phyloP scores from a whole-genome alignment of 768 basidiomycete genomes.

The Boletus reticulatus region DNA sequence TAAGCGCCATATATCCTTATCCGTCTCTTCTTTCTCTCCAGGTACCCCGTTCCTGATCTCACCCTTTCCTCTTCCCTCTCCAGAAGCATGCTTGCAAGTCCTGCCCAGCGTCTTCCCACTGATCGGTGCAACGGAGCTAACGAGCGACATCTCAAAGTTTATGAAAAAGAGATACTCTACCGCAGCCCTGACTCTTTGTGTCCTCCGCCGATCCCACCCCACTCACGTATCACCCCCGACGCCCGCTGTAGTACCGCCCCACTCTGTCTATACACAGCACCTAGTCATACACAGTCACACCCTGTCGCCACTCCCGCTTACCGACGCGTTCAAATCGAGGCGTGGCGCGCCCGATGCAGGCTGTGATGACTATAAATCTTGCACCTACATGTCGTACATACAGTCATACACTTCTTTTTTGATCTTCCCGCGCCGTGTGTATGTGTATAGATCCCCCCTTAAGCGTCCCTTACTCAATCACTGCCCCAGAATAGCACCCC shows the following conservation, averaged over 20 bases:
- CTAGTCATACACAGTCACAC: too few species aligned
- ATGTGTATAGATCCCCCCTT: not conserved
- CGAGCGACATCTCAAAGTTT: not conserved
- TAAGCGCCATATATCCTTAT: conserved; percentile 19
- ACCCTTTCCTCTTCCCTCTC: not conserved
- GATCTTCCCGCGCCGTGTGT: conserved; percentile 3
- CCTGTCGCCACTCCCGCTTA: not conserved
- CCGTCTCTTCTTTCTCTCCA: conserved; percentile 1
- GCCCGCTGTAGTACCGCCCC: too few species aligned
- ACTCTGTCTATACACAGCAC: too few species aligned
- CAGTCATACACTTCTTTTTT: too few species aligned
- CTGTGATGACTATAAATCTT: not conserved
- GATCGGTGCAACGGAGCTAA: conserved; percentile 25
- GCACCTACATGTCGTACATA: too few species aligned
- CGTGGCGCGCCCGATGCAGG: not conserved
- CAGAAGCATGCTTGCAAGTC: too few species aligned
- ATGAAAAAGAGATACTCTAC: conserved; percentile 7
- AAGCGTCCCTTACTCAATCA: not conserved
- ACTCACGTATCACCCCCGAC: too few species aligned
- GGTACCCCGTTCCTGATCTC: conserved; percentile 19
- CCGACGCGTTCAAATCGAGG: not conserved
- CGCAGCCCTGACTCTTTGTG: not conserved
- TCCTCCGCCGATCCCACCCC: not conserved
- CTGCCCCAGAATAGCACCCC: conserved; percentile 31
- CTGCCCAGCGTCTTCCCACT: not conserved